Evolutionary conservation across 2,329 filamentous ascomycete species (phyloP), one percentile per base, ranked within the genome.

Genomic region (Xylaria polymorpha): DNA sequence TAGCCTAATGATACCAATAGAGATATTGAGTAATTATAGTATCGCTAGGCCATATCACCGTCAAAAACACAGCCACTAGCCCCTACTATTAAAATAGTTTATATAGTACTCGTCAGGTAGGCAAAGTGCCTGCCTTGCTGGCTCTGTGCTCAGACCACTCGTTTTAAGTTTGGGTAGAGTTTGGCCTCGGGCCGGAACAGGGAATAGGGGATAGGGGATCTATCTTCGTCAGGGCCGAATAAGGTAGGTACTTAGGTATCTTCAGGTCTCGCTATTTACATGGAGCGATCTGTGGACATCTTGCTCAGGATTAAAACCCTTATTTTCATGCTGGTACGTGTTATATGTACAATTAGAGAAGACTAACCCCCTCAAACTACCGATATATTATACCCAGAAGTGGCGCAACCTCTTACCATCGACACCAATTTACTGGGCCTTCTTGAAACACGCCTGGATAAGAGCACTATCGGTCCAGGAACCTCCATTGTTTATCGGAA

Each of bases 391-490:
- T 41, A 41, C 18, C n/a, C 12, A 41, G 6, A 12, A 18, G 10
- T 4, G 2, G 2, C 5, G n/a, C 12, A 41, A 15, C 53, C 3
- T 20, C 5, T 25, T 7, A 35, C 4, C 4, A 15, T 15, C 43
- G 20, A 39, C 1, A 4, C 15, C 12, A 18, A 22, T 10, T 25
- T 12, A 65, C 8, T 18, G 44, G 43, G 66, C 44, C 12, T 72
- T 71, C 64, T 68, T 74, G 55, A 74, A 70, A 51, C 72, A 75
- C 1, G 66, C 60, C 63, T 69, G 57, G 18, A 74, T 65, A 2
- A 75, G 68, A 12, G 71, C 20, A 20, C 12, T 71, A 53, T 75
- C 73, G 9, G 69, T 70, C 73, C 73, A 75, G 12, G 55, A 22
- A 53, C 56, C 46, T 5, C 73, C 73, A 32, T 68, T 72, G 39